phyloP scores from a whole-genome alignment of 176 grass and related monocot species.

The Rhynchospora tenuis region DNA sequence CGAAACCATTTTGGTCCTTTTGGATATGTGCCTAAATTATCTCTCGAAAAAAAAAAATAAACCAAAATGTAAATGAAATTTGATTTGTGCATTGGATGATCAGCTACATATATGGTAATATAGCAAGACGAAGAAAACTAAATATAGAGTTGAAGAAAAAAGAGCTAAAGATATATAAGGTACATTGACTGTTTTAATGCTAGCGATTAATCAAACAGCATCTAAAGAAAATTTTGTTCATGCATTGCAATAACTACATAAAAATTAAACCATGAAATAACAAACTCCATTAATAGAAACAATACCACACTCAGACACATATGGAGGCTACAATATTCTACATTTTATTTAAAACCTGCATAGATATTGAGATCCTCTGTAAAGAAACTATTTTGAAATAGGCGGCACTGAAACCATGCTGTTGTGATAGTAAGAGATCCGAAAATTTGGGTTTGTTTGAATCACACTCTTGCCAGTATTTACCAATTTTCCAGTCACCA shows the following conservation, averaged over 20 bases:
- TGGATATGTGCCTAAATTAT: too few species aligned
- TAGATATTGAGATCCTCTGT: background rate
- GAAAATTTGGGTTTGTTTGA: background rate
- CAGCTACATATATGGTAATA: too few species aligned
- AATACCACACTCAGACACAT: background rate
- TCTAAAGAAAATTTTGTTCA: background rate
- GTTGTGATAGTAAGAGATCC: background rate
- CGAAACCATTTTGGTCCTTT: too few species aligned
- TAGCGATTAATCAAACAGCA: background rate
- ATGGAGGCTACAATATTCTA: background rate
- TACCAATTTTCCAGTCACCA: background rate
- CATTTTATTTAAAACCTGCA: background rate
- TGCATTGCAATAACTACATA: background rate
- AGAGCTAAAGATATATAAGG: too few species aligned
- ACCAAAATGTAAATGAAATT: background rate
- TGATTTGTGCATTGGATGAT: too few species aligned
- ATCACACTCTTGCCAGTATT: background rate
- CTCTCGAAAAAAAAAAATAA: too few species aligned
- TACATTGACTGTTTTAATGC: too few species aligned
- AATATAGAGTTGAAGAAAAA: too few species aligned
- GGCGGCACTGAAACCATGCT: background rate
- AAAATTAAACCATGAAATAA: background rate
- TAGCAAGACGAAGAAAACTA: too few species aligned
- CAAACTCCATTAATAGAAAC: background rate
- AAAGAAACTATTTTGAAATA: background rate